These are phyloP conservation scores for Solanum pennellii DNA, from an alignment of 257 asterid genomes.

Conservation along the genomic window DNA sequence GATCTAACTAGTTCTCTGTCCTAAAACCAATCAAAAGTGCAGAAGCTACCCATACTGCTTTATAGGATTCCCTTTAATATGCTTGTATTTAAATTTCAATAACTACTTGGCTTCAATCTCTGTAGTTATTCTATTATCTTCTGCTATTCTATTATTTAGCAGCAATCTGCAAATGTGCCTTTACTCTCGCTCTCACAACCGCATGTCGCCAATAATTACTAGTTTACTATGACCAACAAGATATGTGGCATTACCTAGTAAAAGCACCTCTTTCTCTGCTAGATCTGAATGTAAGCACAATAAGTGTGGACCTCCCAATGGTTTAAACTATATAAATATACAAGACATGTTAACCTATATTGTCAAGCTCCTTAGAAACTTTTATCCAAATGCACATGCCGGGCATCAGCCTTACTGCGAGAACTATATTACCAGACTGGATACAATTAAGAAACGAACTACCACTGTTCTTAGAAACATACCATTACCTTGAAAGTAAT, in stretches of 20 bases:
- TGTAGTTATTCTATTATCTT: neutral
- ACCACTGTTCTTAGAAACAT: neutral
- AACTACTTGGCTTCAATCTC: neutral
- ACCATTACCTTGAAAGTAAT: constrained; percentile 54
- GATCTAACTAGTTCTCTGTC: neutral
- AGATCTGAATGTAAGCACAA: neutral
- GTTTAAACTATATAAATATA: neutral
- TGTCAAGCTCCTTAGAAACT: neutral
- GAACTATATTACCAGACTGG: neutral
- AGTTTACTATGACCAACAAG: neutral
- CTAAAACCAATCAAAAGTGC: neutral
- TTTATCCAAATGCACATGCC: neutral
- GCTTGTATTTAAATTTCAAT: neutral
- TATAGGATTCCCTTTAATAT: neutral
- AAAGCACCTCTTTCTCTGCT: neutral
- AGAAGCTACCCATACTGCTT: neutral
- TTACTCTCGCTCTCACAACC: neutral
- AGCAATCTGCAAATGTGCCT: neutral
- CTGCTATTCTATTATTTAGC: neutral
- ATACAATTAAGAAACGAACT: neutral
- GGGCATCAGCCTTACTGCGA: neutral
- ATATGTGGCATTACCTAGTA: neutral
- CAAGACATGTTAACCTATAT: neutral
- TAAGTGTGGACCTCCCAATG: neutral
- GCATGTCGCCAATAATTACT: neutral